These are phyloP conservation scores for Pythium pyrilobum DNA, from an alignment of 352 stramenopile species.

Conservation along the genomic window DNA sequence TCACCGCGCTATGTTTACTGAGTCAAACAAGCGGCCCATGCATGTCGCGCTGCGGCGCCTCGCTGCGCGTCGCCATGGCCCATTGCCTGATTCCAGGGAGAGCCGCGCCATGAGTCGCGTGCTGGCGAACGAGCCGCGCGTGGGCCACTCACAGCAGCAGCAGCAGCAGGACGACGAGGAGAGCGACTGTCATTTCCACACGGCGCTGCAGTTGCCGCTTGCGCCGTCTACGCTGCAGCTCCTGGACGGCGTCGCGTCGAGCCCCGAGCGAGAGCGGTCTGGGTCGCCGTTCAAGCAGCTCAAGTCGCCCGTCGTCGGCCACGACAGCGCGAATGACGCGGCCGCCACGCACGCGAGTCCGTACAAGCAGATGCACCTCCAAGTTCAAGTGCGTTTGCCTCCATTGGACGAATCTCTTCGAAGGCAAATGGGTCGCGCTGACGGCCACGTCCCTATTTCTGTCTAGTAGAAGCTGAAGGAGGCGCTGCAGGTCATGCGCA, in stretches of 20 bases:
- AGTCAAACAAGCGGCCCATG: too few species aligned
- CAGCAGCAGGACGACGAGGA: constrained; percentile 6
- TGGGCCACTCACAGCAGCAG: neutral
- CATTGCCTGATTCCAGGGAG: too few species aligned
- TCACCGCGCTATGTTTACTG: too few species aligned
- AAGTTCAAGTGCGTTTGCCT: constrained; percentile 32
- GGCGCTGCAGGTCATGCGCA: constrained; percentile 42
- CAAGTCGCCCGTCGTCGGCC: neutral
- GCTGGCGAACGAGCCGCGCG: neutral
- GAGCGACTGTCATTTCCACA: too few species aligned
- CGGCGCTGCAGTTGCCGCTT: neutral
- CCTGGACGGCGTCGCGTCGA: neutral
- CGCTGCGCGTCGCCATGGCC: neutral
- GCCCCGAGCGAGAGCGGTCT: constrained; percentile 2
- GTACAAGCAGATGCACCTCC: constrained; percentile 15
- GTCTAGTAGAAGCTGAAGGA: constrained; percentile 33
- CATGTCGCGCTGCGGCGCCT: too few species aligned
- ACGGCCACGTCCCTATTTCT: too few species aligned
- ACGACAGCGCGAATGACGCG: neutral
- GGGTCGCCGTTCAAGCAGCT: constrained; percentile 2
- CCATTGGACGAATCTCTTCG: too few species aligned
- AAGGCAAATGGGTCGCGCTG: too few species aligned
- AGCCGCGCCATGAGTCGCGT: constrained; percentile 1
- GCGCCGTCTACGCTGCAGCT: constrained; percentile 10
- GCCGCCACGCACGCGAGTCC: constrained; percentile 3